These are phyloP conservation scores for Tylopilus subfusipes DNA, from an alignment of 768 basidiomycete species.

Conservation along the genomic window DNA sequence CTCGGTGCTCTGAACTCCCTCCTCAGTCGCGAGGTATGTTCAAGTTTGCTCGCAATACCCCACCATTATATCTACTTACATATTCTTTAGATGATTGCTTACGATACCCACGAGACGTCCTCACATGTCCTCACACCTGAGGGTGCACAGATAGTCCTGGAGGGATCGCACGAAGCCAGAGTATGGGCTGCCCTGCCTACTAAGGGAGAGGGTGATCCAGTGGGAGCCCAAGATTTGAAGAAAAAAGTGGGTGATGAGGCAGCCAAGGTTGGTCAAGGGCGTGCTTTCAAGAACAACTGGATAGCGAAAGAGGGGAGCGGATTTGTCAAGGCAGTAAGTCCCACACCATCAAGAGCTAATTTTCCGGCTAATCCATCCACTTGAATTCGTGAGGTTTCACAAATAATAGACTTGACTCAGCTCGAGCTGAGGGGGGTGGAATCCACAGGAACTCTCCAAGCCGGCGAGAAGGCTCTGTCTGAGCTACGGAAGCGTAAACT, in stretches of 20 bases:
- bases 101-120: conserved; percentile 72
- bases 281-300: conserved; percentile 98
- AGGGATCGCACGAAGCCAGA: conserved; percentile 93
- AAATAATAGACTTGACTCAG: conserved; percentile 73
- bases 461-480: conserved; percentile 78
- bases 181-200: conserved; percentile 83
- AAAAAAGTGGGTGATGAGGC: conserved; percentile 78
- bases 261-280: conserved; percentile 90
- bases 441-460: conserved; percentile 63
- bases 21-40: conserved; percentile 72
- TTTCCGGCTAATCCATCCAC: neutral
- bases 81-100: conserved; percentile 69
- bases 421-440: conserved; percentile 70
- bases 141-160: conserved; percentile 69
- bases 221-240: conserved; percentile 68
- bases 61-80: conserved; percentile 11
- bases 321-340: conserved; percentile 78
- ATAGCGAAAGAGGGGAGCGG: conserved; percentile 87
- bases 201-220: conserved; percentile 65
- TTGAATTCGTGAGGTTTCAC: conserved; percentile 44
- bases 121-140: conserved; percentile 78
- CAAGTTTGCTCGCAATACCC: conserved; percentile 2
- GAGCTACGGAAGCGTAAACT: conserved; percentile 93
- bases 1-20: conserved; percentile 92
- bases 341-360: neutral